These are phyloP conservation scores for Lithohypha guttulata DNA, from an alignment of 2,329 filamentous ascomycete species.

Conservation along the genomic window DNA sequence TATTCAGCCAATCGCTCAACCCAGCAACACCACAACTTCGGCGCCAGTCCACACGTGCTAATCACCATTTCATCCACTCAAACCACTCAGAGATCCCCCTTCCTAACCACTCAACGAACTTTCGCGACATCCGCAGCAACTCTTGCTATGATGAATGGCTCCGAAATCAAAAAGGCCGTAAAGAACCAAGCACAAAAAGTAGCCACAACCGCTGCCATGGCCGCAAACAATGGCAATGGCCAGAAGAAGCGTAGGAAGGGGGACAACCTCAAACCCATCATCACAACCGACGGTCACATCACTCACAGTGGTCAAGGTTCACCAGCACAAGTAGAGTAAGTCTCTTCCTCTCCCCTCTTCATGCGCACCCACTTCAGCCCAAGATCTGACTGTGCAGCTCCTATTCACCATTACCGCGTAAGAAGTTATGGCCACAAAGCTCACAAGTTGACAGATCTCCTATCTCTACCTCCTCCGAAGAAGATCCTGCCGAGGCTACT, in stretches of 20 bases:
- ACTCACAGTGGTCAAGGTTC: conserved; percentile 19
- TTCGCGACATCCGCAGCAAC: conserved; percentile 21
- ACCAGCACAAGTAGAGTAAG: conserved; percentile 32
- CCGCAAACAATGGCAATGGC: conserved; percentile 42
- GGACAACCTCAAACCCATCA: conserved; percentile 54
- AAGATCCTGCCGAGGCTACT: conserved; percentile 69
- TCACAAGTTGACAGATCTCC: conserved; percentile 60
- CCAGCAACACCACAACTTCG: not conserved
- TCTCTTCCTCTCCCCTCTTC: conserved; percentile 1
- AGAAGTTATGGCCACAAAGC: conserved; percentile 36
- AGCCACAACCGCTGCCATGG: conserved; percentile 37
- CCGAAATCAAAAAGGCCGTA: conserved; percentile 53
- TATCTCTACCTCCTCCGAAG: conserved; percentile 67
- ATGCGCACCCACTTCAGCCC: not conserved
- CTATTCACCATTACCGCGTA: conserved; percentile 25
- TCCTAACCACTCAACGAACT: conserved; percentile 12
- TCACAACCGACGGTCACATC: conserved; percentile 45
- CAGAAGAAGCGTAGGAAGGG: conserved; percentile 57
- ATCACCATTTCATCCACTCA: conserved; percentile 8
- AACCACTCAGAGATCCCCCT: conserved; percentile 8
- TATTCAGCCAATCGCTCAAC: conserved; percentile 6
- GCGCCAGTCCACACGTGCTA: not conserved
- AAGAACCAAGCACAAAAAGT: conserved; percentile 58
- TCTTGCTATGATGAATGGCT: conserved; percentile 47
- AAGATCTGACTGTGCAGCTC: not conserved